phyloP scores from a whole-genome alignment of 2,329 filamentous ascomycete species.

The Verticillium tricorpus region DNA sequence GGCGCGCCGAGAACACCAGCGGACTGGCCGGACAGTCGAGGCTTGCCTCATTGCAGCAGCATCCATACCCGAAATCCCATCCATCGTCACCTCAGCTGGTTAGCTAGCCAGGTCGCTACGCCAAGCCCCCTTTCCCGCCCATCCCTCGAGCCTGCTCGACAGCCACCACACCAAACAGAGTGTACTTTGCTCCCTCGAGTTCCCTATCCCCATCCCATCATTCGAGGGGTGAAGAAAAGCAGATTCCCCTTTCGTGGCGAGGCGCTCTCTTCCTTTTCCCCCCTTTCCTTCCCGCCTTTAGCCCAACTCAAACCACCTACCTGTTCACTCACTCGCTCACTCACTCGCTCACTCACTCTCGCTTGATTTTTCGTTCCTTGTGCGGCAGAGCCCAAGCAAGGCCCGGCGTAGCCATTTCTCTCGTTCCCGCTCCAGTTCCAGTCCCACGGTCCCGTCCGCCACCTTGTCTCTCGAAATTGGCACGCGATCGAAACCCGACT shows the following conservation, averaged over 20 bases:
- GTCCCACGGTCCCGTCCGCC: neutral
- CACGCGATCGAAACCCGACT: neutral
- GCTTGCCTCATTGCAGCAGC: neutral
- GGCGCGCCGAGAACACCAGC: neutral
- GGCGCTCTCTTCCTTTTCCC: neutral
- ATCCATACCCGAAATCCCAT: neutral
- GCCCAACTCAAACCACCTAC: neutral
- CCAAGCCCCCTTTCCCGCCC: neutral
- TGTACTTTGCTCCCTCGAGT: neutral
- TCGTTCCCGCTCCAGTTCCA: neutral
- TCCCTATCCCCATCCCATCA: neutral
- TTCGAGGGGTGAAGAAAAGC: neutral
- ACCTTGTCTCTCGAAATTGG: neutral
- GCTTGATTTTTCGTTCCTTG: neutral
- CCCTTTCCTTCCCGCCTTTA: neutral
- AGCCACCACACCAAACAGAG: neutral
- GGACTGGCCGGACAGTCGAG: neutral
- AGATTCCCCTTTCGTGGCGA: neutral
- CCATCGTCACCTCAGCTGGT: neutral
- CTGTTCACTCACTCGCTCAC: neutral
- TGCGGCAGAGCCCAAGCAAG: neutral
- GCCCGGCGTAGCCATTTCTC: neutral
- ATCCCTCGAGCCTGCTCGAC: neutral
- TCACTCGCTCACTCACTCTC: neutral
- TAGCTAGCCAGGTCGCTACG: neutral